phyloP scores from a whole-genome alignment of 108 stramenopile genomes.

The Aurantiochytrium sp. region DNA sequence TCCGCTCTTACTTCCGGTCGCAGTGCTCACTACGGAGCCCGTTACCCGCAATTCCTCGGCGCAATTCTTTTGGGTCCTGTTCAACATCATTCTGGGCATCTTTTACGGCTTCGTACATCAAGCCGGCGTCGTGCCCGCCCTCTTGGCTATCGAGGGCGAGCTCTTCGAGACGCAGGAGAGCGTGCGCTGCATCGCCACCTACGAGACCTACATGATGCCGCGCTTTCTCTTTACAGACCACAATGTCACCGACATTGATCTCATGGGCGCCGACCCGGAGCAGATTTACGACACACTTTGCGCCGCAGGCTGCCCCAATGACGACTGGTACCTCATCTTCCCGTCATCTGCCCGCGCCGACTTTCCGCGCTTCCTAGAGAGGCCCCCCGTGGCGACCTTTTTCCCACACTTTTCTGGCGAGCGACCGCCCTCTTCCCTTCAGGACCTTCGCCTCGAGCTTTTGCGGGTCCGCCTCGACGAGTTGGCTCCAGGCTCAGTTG shows the following conservation, averaged over 20 bases:
- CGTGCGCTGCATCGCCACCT: neutral
- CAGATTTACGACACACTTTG: neutral
- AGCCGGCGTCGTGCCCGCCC: neutral
- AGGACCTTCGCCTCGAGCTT: neutral
- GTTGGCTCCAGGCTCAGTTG: neutral
- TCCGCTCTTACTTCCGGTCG: neutral
- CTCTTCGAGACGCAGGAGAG: neutral
- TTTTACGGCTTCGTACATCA: neutral
- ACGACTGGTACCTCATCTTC: neutral
- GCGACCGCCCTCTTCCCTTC: neutral
- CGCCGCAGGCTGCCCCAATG: neutral
- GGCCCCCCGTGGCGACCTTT: neutral
- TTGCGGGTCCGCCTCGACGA: neutral
- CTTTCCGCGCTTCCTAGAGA: neutral
- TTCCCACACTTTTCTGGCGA: slow-evolving; percentile 10
- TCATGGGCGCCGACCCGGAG: neutral
- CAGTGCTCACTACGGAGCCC: neutral
- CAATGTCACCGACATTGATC: neutral
- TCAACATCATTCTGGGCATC: neutral
- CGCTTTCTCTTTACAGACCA: neutral
- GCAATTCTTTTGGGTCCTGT: neutral
- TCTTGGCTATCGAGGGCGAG: neutral
- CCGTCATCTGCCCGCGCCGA: neutral
- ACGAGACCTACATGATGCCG: slow-evolving; percentile 26
- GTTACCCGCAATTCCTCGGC: neutral